A percentile compares a stretch with the other conserved stretches of the same genome.
phyloP scores from a whole-genome alignment of 2,329 filamentous ascomycete genomes.

The Westerdykella ornata region DNA sequence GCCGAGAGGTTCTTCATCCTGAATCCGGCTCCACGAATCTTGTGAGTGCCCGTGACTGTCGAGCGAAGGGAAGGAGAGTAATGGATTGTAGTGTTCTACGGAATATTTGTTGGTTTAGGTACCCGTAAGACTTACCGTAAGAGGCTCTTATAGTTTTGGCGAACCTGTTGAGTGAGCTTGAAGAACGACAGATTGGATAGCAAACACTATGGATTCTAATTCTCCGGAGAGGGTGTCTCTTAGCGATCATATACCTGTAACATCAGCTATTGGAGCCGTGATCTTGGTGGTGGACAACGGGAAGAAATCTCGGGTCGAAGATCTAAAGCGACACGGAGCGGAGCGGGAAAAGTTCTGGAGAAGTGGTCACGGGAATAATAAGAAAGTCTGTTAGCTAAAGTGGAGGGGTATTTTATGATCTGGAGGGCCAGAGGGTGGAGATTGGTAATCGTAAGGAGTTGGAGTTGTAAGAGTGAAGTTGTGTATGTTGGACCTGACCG shows the following conservation, averaged over 20 bases:
- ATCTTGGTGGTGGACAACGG: conserved; percentile 77
- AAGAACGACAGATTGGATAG: neutral
- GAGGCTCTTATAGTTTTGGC: neutral
- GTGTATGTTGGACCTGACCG: no score
- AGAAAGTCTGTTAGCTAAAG: no score
- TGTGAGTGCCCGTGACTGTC: neutral
- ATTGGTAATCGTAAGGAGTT: no score
- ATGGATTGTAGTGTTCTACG: neutral
- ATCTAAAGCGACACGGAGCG: neutral
- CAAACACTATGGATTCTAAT: neutral
- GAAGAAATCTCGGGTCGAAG: conserved; percentile 54
- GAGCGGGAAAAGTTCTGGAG: neutral
- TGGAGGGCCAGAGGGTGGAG: no score
- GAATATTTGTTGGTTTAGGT: neutral
- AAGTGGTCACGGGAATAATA: no score
- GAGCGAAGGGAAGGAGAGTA: neutral
- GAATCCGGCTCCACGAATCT: neutral
- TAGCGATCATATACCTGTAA: neutral
- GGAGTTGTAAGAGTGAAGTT: no score
- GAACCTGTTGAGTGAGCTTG: neutral
- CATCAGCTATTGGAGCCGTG: conserved; percentile 57
- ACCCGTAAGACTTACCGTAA: neutral
- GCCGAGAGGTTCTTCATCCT: neutral
- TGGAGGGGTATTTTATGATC: no score
- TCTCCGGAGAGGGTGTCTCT: neutral